Evolutionary conservation across 2,329 filamentous ascomycete species (phyloP), one percentile per base, ranked within the genome.

Genomic region (Verticillium tricorpus): DNA sequence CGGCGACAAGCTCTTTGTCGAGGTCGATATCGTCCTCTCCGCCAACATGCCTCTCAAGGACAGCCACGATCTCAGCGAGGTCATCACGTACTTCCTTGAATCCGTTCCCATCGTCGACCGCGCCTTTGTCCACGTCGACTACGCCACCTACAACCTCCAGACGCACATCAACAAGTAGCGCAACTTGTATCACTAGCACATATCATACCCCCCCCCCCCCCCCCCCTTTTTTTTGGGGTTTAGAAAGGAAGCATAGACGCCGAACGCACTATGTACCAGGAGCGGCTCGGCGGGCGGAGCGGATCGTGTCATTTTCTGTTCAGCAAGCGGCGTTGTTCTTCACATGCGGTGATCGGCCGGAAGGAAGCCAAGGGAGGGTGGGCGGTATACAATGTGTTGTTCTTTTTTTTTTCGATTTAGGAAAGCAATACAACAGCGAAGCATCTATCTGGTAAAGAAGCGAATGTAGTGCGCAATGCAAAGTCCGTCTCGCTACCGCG

Each of bases 1-100:
- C 0, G 92, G 92, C 31, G 92, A 95, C 73, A 93, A 93, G 78
- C 82, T 95, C 62, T 93, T 92, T 66, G 90, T 94, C 31, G 82
- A 85, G 71, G 91, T 94, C 12, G 92, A 96, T 73, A 90, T 95
- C 66, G 90, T 96, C 37, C 82, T 96, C 52, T 91, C 93, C 65
- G 88, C 91, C 68, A 84, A 85, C 66, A 92, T 89, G 62, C 87
- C 85, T 32, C 77, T 96, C 66, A 87, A 90, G 68, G 91, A 95
- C 73, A 91, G 87, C 66, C 92, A 96, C 74, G 92, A 96, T 73
- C 76, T 96, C 60, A 84, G 82, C 56, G 90, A 93, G 79, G 87
- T 85, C 62, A 74, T 96, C 75, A 90, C 93, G 69, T 93, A 95
- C 76, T 91, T 95, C 64, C 81, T 95, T 37, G 92, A 95, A 77